A percentile compares a stretch with the other conserved stretches of the same genome.
These are phyloP conservation scores for Fusarium fujikuroi DNA, from an alignment of 2,329 filamentous ascomycete genomes.

Conservation along the genomic window DNA sequence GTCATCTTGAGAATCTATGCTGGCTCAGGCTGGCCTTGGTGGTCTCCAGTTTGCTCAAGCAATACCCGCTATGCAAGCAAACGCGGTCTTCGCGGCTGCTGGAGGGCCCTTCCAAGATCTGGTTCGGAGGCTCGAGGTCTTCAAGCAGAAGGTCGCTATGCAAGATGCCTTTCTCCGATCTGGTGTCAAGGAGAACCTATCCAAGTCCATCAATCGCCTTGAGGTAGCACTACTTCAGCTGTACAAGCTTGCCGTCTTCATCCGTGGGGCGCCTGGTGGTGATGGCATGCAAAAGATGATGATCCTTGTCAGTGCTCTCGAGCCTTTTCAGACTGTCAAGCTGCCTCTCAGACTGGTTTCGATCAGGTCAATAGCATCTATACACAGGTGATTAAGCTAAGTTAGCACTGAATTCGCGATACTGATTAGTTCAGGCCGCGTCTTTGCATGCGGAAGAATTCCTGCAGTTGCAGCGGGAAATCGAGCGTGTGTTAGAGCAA, in stretches of 20 bases:
- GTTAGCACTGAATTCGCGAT: fast-evolving
- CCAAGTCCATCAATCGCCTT: background rate
- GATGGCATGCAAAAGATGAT: background rate
- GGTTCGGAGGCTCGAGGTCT: background rate
- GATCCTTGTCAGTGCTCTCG: background rate
- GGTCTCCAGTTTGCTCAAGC: background rate
- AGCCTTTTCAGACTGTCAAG: background rate
- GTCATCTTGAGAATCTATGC: background rate
- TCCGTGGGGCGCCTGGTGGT: background rate
- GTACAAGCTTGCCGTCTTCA: background rate
- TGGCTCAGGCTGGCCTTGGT: background rate
- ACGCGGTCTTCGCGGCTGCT: background rate
- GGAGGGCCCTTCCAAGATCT: background rate
- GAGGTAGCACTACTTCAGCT: background rate
- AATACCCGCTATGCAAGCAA: background rate
- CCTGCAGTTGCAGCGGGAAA: background rate
- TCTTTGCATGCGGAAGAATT: background rate
- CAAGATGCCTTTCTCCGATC: background rate
- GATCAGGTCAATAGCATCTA: background rate
- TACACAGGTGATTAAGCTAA: background rate
- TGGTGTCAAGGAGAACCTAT: background rate
- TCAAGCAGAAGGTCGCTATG: background rate
- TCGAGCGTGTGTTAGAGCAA: background rate
- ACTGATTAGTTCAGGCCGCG: background rate
- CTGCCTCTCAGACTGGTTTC: background rate